Evolutionary conservation across 2,329 filamentous ascomycete genomes (phyloP), one percentile per base, ranked within the genome.

Genomic region (Ophiocordyceps unilateralis): DNA sequence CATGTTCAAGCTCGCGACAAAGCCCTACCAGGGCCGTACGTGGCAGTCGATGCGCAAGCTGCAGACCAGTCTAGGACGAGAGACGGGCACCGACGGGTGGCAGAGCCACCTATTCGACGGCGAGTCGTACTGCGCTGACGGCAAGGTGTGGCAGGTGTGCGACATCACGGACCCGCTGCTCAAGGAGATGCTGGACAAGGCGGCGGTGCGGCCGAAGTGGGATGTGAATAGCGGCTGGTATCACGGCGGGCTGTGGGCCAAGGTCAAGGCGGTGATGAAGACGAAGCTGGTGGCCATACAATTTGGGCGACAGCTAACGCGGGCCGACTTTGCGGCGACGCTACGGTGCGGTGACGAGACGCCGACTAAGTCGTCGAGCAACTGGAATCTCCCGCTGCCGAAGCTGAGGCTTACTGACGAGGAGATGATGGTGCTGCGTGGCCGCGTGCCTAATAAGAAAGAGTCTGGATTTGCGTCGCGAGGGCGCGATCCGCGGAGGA

Each of bases 81-180:
- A 57, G 44, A 57, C 61, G 28, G 49, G 58, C 10, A 62, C 63
- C 39, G 61, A 63, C 21, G 57, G 63, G 28, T 60, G 59, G 19
- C 58, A 65, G 24, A 79, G 70, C 43, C 88, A 96, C 58, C 66
- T 89, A 1, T 96, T 95, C 59, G 85, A 93, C 47, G 89, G 89
- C 40, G 68, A 77, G 46, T 72, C 71, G 2, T 76, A 89, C 43
- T 76, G 76, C 15, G 73, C 75, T 1, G 87, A 94, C 53, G 87
- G 87, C 34, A 91, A 91, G 53, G 80, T 91, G 41, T 98, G 87
- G 82, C 91, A 96, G 66, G 74, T 93, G 22, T 93, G 87, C 63
- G 91, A 98, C 58, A 81, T 96, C 43, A 81, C 76, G 0, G 89
- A 96, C 53, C 83, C 86, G 0, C 55, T 88, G 1, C 67, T 96